Evolutionary conservation across 345 rosid genomes (phyloP).

Genomic region (Gossypium australe): DNA sequence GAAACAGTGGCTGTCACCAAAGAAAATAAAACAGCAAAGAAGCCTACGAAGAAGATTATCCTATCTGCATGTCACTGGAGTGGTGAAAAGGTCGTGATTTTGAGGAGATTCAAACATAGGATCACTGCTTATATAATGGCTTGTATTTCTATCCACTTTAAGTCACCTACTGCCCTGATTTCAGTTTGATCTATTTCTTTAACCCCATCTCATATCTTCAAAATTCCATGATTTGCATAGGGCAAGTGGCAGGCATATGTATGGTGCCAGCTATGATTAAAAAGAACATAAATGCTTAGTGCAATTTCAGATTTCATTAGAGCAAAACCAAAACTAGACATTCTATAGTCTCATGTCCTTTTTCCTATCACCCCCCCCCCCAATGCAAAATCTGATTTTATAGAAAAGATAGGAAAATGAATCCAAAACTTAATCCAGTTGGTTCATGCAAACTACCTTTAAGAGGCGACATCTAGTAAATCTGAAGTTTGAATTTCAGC

Average conservation of each 20-base stretch:
- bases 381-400: neutral
- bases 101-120: constrained; percentile 43
- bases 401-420: neutral
- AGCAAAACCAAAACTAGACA: neutral
- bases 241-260: constrained; percentile 11
- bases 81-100: constrained; percentile 31
- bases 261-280: neutral
- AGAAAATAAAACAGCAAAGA: constrained; percentile 16
- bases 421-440: neutral
- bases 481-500: neutral
- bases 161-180: constrained; percentile 26
- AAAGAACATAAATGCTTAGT: neutral
- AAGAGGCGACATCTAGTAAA: neutral
- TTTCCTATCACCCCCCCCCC: neutral
- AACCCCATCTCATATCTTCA: constrained; percentile 1
- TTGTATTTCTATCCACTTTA: constrained; percentile 28
- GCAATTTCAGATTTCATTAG: neutral
- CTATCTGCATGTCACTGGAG: constrained; percentile 35
- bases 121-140: constrained; percentile 30
- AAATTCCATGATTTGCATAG: constrained; percentile 9
- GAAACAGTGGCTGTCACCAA: constrained; percentile 7
- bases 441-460: neutral
- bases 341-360: neutral
- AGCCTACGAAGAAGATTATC: constrained; percentile 34
- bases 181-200: constrained; percentile 19